These are phyloP conservation scores for Samsoniella hepiali DNA, from an alignment of 2,329 filamentous ascomycete genomes.

Conservation along the genomic window DNA sequence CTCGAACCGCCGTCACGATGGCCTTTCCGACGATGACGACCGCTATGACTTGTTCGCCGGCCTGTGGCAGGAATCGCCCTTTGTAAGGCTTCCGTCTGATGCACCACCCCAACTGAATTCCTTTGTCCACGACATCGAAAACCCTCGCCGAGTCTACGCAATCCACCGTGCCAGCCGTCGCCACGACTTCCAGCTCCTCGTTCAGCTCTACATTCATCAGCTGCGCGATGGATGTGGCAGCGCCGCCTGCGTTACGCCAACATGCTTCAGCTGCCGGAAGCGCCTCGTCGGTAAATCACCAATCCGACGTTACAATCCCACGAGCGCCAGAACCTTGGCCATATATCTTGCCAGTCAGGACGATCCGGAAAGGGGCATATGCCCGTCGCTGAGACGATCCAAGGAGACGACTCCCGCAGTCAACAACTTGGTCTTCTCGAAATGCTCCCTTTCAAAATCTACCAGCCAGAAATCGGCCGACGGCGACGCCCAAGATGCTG, in stretches of 20 bases:
- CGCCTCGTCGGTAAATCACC: conserved; percentile 64
- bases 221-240: conserved; percentile 77
- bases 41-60: conserved; percentile 52
- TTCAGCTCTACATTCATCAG: conserved; percentile 71
- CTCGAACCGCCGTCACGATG: conserved; percentile 15
- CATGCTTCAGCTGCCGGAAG: conserved; percentile 76
- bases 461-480: conserved; percentile 43
- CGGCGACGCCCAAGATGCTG: conserved; percentile 24
- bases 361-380: conserved; percentile 68
- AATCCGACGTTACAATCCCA: conserved; percentile 72
- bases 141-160: conserved; percentile 58
- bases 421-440: conserved; percentile 45
- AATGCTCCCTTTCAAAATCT: conserved; percentile 27
- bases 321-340: conserved; percentile 78
- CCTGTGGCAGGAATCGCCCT: conserved; percentile 60
- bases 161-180: conserved; percentile 59
- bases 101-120: conserved; percentile 57
- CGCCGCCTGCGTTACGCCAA: conserved; percentile 66
- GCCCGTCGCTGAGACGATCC: conserved; percentile 47
- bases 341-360: conserved; percentile 78
- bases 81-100: conserved; percentile 57
- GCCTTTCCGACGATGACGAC: conserved; percentile 24
- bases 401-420: conserved; percentile 44
- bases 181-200: conserved; percentile 62
- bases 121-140: conserved; percentile 56